Evolutionary conservation across 805 yeast genomes (phyloP).

Genomic region (Torulaspora delbrueckii): DNA sequence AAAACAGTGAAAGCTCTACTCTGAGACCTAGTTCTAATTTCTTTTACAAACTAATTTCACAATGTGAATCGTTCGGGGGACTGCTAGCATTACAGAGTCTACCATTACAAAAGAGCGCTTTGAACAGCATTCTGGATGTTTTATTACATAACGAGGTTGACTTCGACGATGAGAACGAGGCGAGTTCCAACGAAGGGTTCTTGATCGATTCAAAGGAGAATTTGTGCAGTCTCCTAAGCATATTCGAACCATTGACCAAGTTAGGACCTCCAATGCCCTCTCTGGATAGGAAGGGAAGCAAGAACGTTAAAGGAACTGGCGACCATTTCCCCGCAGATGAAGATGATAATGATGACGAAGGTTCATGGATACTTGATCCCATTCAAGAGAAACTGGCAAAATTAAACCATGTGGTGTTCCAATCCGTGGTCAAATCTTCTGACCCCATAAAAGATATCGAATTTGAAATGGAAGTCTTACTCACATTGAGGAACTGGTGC

Average conservation of each 20-base stretch:
- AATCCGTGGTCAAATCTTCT: conserved; percentile 15
- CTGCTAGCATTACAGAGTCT: conserved; percentile 22
- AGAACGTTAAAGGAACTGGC: conserved; percentile 7
- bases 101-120: conserved; percentile 48
- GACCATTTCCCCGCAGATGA: conserved; percentile 10
- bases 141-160: conserved; percentile 34
- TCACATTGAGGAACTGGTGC: conserved; percentile 25
- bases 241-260: conserved; percentile 25
- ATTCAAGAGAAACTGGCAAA: conserved; percentile 63
- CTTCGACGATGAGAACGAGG: conserved; percentile 41
- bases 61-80: conserved; percentile 23
- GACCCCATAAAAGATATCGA: conserved; percentile 17
- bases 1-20: conserved; percentile 5
- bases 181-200: conserved; percentile 11
- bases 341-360: conserved; percentile 23
- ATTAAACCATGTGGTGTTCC: conserved; percentile 58
- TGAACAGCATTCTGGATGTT: conserved; percentile 57
- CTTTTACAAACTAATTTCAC: conserved; percentile 20
- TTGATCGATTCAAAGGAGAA: neutral
- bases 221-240: conserved; percentile 15
- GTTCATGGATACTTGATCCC: conserved; percentile 25
- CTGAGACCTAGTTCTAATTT: conserved; percentile 9
- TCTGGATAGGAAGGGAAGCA: neutral
- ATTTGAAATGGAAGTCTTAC: conserved; percentile 38
- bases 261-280: neutral